Percentiles rank a stretch among this genome's conserved stretches.
These are phyloP conservation scores for Trichoderma arundinaceum DNA, from an alignment of 2,329 filamentous ascomycete species.

Conservation along the genomic window DNA sequence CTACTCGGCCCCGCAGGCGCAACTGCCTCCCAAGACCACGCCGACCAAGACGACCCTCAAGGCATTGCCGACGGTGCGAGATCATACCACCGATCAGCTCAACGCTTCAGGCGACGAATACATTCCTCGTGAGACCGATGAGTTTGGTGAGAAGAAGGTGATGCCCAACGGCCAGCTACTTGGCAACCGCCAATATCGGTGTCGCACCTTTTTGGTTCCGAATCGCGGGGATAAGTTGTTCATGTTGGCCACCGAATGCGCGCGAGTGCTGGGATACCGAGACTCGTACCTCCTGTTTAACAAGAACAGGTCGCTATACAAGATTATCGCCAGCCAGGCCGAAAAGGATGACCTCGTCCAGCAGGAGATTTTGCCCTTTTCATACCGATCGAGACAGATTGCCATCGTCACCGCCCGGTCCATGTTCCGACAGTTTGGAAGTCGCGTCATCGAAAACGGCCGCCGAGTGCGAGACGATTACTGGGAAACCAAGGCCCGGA, in stretches of 20 bases:
- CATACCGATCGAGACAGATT: slow-evolving; percentile 97
- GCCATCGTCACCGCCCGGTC: slow-evolving; percentile 96
- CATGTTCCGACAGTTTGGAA: slow-evolving; percentile 99
- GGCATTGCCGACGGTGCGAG: slow-evolving; percentile 90
- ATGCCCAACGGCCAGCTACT: slow-evolving; percentile 79
- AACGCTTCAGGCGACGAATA: slow-evolving; percentile 91
- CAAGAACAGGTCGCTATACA: slow-evolving; percentile 95
- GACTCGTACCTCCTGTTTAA: slow-evolving; percentile 99
- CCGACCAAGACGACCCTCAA: slow-evolving; percentile 86
- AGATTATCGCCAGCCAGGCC: slow-evolving; percentile 94
- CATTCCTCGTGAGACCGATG: slow-evolving; percentile 88
- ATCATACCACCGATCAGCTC: slow-evolving; percentile 96
- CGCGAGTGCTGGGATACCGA: slow-evolving; percentile 88
- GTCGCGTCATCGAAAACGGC: slow-evolving; percentile 87
- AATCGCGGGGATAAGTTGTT: slow-evolving; percentile 92
- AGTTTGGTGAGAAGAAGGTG: slow-evolving; percentile 93
- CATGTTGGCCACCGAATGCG: slow-evolving; percentile 98
- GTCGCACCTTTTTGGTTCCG: slow-evolving; percentile 90
- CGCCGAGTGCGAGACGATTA: slow-evolving; percentile 95
- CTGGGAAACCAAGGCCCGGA: slow-evolving; percentile 96
- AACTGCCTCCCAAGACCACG: slow-evolving; percentile 76
- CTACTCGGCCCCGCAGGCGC: slow-evolving; percentile 46
- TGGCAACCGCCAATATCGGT: slow-evolving; percentile 86
- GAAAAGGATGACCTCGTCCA: slow-evolving; percentile 97
- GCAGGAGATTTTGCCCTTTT: slow-evolving; percentile 95